phyloP scores from a whole-genome alignment of 495 filamentous ascomycete genomes.

The Talaromyces ruber region DNA sequence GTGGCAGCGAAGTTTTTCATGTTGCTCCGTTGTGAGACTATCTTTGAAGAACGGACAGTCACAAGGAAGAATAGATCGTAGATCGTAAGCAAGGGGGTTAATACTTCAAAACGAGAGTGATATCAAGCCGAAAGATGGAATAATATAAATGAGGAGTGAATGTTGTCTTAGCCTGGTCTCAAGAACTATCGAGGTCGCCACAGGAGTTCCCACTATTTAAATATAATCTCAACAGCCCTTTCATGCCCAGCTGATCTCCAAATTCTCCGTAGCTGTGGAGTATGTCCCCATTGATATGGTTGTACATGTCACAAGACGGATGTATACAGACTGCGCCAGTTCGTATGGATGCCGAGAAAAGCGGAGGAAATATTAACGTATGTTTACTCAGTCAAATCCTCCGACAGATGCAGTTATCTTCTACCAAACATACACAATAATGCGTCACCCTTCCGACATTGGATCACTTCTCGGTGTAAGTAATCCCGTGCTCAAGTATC shows the following conservation, averaged over 20 bases:
- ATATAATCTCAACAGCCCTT: neutral
- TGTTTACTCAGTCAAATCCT: neutral
- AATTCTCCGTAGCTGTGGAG: neutral
- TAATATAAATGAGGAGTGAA: neutral
- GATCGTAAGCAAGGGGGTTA: neutral
- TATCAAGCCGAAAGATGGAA: neutral
- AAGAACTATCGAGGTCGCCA: neutral
- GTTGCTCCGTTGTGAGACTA: neutral
- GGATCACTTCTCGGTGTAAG: neutral
- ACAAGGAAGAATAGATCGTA: neutral
- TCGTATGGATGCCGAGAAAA: neutral
- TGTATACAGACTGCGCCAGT: neutral
- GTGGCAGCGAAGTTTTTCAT: neutral
- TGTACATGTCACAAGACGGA: neutral
- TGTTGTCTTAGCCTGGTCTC: neutral
- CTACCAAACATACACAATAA: neutral
- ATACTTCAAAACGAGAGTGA: neutral
- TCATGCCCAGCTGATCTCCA: neutral
- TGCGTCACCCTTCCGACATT: neutral
- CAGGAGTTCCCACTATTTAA: neutral
- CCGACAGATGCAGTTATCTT: neutral
- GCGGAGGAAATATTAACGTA: neutral
- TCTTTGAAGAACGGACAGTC: neutral
- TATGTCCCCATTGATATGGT: neutral
- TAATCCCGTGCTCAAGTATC: no score